Conservation (phyloP, 495 filamentous ascomycete genomes). For the Lindgomyces ingoldianus region DNA sequence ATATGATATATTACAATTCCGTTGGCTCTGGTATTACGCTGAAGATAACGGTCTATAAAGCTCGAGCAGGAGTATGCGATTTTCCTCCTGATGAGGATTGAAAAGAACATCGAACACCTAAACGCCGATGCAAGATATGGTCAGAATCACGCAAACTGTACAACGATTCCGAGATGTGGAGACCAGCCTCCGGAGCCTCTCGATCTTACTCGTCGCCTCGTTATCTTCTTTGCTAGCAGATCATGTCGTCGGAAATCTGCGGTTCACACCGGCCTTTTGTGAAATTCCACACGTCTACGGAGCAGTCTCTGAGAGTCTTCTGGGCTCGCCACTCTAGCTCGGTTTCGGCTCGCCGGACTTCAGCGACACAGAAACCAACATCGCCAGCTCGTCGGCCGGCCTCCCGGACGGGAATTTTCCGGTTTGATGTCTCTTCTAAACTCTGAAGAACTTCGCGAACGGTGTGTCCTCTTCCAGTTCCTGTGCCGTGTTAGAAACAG, state of each 20-base stretch:
- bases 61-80: slow-evolving; percentile 13
- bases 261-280: slow-evolving; percentile 28
- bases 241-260: slow-evolving; percentile 9
- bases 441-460: slow-evolving; percentile 43
- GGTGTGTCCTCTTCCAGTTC: slow-evolving; percentile 43
- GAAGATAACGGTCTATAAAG: slow-evolving; percentile 29
- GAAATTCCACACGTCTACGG: slow-evolving; percentile 41
- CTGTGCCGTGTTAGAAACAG: slow-evolving; percentile 22
- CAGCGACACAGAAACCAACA: slow-evolving; percentile 45
- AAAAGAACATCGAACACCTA: slow-evolving; percentile 18
- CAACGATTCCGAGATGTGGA: slow-evolving; percentile 13
- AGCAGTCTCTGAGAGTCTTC: slow-evolving; percentile 39
- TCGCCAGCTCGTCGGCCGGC: slow-evolving; percentile 41
- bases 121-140: slow-evolving; percentile 29
- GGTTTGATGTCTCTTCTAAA: slow-evolving; percentile 36
- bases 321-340: slow-evolving; percentile 43
- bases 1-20: slow-evolving; percentile 9
- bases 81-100: slow-evolving; percentile 12
- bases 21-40: slow-evolving; percentile 15
- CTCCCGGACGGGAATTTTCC: slow-evolving; percentile 35
- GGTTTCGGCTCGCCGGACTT: slow-evolving; percentile 36
- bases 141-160: slow-evolving; percentile 17
- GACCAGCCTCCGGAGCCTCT: neutral
- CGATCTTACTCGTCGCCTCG: neutral
- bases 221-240: slow-evolving; percentile 12